Conservation (phyloP, 441 rosid species). For the Eruca vesicaria region DNA sequence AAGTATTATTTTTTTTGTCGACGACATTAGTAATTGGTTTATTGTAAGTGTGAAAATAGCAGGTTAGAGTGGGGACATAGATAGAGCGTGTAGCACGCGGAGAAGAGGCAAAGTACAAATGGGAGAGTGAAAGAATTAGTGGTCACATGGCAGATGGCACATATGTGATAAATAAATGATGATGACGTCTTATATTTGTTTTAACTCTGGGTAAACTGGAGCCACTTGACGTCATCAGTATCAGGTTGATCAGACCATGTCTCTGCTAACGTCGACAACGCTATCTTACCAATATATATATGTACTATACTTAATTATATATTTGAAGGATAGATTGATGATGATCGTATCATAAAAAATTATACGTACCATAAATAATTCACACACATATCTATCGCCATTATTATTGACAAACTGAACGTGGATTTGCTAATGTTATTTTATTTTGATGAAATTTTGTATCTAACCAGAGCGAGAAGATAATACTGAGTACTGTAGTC, state of each 20-base stretch:
- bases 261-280: conserved; percentile 30
- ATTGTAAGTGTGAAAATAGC: not conserved
- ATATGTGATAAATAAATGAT: conserved; percentile 20
- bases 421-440: not conserved
- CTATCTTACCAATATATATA: conserved; percentile 19
- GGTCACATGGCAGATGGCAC: conserved; percentile 17
- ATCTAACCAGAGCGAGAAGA: not conserved
- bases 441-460: not conserved
- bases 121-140: conserved; percentile 10
- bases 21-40: not conserved
- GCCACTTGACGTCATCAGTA: conserved; percentile 34
- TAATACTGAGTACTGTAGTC: not conserved
- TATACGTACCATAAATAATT: not conserved
- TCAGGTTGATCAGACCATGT: conserved; percentile 32
- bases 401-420: not conserved
- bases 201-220: conserved; percentile 19
- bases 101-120: not conserved
- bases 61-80: not conserved
- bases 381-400: not conserved
- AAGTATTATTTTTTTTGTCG: not conserved
- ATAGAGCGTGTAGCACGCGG: conserved; percentile 25
- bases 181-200: conserved; percentile 24
- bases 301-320: not conserved
- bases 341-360: not conserved
- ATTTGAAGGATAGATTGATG: not conserved